Conservation (phyloP, 208 protist genomes). For the Leptomonas seymouri region DNA sequence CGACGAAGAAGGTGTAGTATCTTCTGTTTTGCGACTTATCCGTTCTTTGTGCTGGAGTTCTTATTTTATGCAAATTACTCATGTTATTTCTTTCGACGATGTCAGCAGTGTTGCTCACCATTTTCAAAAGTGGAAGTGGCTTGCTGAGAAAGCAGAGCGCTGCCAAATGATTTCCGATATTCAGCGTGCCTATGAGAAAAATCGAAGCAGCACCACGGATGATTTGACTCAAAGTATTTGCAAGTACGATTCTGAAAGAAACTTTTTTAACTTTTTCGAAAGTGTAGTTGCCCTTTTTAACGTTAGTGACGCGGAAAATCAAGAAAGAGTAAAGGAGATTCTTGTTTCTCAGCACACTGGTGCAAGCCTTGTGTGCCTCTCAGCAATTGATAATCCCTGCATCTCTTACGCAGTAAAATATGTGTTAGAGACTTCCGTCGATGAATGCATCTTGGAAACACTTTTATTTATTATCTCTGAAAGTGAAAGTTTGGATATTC, state of each 20-base stretch:
- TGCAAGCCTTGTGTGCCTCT: neutral
- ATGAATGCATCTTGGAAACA: neutral
- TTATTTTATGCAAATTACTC: neutral
- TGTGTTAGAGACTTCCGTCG: neutral
- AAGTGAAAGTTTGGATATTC: neutral
- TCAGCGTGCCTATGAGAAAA: neutral
- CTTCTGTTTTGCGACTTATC: conserved; percentile 9
- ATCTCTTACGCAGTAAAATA: conserved; percentile 5
- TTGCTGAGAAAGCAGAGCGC: conserved; percentile 9
- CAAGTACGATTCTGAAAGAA: too few relatives aligned
- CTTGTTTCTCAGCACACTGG: neutral
- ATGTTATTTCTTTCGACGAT: neutral
- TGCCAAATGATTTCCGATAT: conserved; percentile 4
- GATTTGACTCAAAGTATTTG: neutral
- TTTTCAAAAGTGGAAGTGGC: conserved; percentile 12
- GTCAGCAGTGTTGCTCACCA: neutral
- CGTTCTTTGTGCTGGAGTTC: conserved; percentile 5
- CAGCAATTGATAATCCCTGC: conserved; percentile 2
- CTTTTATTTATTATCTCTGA: conserved; percentile 9
- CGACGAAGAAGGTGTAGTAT: neutral
- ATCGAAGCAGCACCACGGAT: neutral
- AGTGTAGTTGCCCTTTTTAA: neutral
- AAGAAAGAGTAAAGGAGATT: neutral
- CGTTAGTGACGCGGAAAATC: neutral
- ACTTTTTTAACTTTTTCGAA: conserved; percentile 16